phyloP scores from a whole-genome alignment of 2,329 filamentous ascomycete species.

The Onygenales sp. region DNA sequence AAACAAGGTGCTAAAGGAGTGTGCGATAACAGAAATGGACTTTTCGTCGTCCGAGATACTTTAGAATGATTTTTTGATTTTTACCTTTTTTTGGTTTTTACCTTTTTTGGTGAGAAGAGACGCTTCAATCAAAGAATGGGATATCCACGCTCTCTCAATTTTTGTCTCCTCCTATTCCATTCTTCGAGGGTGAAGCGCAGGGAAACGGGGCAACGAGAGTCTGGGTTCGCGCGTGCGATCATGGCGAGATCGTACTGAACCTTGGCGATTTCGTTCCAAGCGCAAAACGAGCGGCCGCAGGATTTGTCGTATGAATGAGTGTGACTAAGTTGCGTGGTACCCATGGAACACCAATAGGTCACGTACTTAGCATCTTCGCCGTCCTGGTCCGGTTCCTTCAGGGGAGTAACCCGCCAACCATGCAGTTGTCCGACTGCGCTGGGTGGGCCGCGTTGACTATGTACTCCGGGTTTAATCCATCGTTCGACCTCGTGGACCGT shows the following conservation, averaged over 20 bases:
- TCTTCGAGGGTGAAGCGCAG: conserved; percentile 3
- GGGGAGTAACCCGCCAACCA: conserved; percentile 13
- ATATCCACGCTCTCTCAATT: conserved; percentile 4
- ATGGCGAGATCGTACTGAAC: conserved; percentile 1
- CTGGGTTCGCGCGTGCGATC: not conserved
- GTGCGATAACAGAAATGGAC: conserved; percentile 11
- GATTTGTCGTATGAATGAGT: conserved; percentile 3
- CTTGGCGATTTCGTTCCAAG: conserved; percentile 9
- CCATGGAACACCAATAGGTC: conserved; percentile 11
- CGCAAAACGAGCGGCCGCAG: conserved; percentile 5
- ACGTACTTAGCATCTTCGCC: conserved; percentile 13
- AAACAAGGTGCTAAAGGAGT: conserved; percentile 5
- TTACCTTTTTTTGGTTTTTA: conserved; percentile 10
- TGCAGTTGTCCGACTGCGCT: conserved; percentile 9
- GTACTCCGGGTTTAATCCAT: conserved; percentile 18
- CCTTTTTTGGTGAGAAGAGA: not conserved
- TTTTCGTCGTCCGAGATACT: conserved; percentile 16
- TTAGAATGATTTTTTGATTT: conserved; percentile 15
- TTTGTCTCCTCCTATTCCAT: conserved; percentile 11
- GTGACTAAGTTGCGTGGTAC: conserved; percentile 7
- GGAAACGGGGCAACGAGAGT: not conserved
- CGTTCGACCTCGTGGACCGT: conserved; percentile 16
- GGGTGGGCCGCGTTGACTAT: conserved; percentile 11
- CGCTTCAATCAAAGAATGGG: conserved; percentile 4
- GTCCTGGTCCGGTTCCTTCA: conserved; percentile 18